These are phyloP conservation scores for Gossypium gossypioides DNA, from an alignment of 441 rosid genomes.

Conservation along the genomic window DNA sequence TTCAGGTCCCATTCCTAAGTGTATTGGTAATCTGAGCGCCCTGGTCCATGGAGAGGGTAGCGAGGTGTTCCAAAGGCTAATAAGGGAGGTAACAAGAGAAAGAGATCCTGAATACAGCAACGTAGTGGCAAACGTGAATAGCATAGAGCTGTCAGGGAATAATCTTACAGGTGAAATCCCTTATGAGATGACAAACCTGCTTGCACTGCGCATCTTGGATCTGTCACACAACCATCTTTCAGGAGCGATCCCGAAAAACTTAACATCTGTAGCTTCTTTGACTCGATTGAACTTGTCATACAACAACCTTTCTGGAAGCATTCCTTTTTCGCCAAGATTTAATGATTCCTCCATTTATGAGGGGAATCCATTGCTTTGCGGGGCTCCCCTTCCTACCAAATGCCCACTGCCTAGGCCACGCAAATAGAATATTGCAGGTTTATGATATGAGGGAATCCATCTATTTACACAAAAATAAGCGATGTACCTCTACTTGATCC, in stretches of 20 bases:
- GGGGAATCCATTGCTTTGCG: constrained; percentile 36
- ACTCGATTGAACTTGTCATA: constrained; percentile 27
- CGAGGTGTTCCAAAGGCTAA: constrained; percentile 29
- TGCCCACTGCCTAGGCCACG: constrained; percentile 11
- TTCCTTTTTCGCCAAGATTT: constrained; percentile 27
- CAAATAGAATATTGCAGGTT: not conserved
- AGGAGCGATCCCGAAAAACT: constrained; percentile 29
- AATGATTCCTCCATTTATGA: constrained; percentile 28
- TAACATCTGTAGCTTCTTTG: constrained; percentile 24
- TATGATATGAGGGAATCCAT: not conserved
- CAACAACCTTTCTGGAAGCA: constrained; percentile 33
- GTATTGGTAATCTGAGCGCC: constrained; percentile 39
- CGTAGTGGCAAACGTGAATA: constrained; percentile 18
- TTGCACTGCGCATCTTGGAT: constrained; percentile 30
- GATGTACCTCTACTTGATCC: not conserved
- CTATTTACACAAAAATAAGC: not conserved
- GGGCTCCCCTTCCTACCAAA: constrained; percentile 25
- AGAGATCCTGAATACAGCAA: constrained; percentile 15
- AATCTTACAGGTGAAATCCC: constrained; percentile 40
- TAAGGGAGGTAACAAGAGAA: constrained; percentile 31
- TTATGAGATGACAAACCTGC: constrained; percentile 29
- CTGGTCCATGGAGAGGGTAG: constrained; percentile 19
- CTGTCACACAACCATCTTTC: constrained; percentile 35
- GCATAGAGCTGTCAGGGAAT: constrained; percentile 44
- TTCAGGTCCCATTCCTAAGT: constrained; percentile 40